Conservation (phyloP, 371 early-diverging fungal genomes). For the Zancudomyces culisetae region DNA sequence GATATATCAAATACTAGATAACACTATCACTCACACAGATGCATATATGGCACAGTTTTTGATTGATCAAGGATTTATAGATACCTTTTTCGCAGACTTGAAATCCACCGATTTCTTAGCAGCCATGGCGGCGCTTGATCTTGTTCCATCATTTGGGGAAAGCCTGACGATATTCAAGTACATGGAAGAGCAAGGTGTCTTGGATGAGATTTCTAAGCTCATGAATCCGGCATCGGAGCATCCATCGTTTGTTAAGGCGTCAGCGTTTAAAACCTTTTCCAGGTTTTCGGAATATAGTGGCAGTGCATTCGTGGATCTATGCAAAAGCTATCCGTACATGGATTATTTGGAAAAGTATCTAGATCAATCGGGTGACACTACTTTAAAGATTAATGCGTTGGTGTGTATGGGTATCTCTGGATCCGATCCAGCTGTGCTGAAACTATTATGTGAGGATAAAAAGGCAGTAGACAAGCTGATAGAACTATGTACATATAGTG, state of each 20-base stretch:
- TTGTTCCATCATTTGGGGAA: slow-evolving; percentile 4
- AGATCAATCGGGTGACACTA: not conserved
- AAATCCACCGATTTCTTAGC: slow-evolving; percentile 10
- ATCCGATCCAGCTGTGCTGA: not conserved
- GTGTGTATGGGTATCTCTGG: not conserved
- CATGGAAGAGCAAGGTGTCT: slow-evolving; percentile 1
- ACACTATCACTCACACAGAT: slow-evolving; percentile 3
- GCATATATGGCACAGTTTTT: slow-evolving; percentile 8
- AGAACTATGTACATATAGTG: slow-evolving; percentile 7
- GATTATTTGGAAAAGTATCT: not conserved
- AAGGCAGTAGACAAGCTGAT: slow-evolving; percentile 10
- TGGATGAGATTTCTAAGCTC: not conserved
- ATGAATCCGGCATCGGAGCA: not conserved
- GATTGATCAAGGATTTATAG: slow-evolving; percentile 12
- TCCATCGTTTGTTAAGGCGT: not conserved
- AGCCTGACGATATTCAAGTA: slow-evolving; percentile 7
- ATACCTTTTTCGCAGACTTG: slow-evolving; percentile 9
- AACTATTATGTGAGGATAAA: slow-evolving; percentile 6
- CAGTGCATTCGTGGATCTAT: not conserved
- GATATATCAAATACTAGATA: slow-evolving; percentile 15
- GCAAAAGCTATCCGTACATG: not conserved
- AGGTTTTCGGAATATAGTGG: not conserved
- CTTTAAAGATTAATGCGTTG: not conserved
- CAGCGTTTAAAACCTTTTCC: slow-evolving; percentile 1
- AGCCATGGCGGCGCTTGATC: slow-evolving; percentile 13